Evolutionary conservation across 2,329 filamentous ascomycete genomes (phyloP).

Genomic region (Fusarium sp.): DNA sequence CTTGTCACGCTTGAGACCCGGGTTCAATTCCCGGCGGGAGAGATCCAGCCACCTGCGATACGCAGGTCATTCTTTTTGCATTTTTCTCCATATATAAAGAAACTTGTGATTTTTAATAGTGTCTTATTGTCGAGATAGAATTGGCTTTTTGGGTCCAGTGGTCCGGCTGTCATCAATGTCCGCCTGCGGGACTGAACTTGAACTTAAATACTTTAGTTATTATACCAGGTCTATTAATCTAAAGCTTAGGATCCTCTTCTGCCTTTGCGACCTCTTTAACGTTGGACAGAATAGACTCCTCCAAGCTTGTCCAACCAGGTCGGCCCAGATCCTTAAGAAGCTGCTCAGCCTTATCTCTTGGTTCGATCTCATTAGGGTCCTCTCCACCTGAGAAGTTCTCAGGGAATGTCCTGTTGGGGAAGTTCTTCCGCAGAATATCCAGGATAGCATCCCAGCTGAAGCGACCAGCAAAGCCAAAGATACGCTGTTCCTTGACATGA

Average conservation of each 20-base stretch:
- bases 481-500: slow-evolving; percentile 55
- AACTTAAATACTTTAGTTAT: background rate
- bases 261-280: background rate
- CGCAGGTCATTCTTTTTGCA: background rate
- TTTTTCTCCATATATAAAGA: rapidly evolving
- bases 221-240: too few species aligned
- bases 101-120: background rate
- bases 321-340: slow-evolving; percentile 6
- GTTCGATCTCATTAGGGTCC: slow-evolving; percentile 13
- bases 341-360: slow-evolving; percentile 20
- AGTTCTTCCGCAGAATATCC: slow-evolving; percentile 35
- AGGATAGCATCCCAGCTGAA: slow-evolving; percentile 56
- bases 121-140: too few species aligned
- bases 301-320: slow-evolving; percentile 23
- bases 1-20: background rate
- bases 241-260: background rate
- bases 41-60: background rate
- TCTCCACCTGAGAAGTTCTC: slow-evolving; percentile 36
- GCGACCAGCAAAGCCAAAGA: slow-evolving; percentile 61
- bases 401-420: slow-evolving; percentile 29
- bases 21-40: background rate
- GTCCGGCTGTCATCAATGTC: rapidly evolving
- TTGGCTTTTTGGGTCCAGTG: rapidly evolving
- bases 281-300: background rate
- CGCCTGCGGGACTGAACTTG: rapidly evolving